Evolutionary conservation across 768 basidiomycete genomes (phyloP), one percentile per base, ranked within the genome.

Genomic region (Calocybe indica): DNA sequence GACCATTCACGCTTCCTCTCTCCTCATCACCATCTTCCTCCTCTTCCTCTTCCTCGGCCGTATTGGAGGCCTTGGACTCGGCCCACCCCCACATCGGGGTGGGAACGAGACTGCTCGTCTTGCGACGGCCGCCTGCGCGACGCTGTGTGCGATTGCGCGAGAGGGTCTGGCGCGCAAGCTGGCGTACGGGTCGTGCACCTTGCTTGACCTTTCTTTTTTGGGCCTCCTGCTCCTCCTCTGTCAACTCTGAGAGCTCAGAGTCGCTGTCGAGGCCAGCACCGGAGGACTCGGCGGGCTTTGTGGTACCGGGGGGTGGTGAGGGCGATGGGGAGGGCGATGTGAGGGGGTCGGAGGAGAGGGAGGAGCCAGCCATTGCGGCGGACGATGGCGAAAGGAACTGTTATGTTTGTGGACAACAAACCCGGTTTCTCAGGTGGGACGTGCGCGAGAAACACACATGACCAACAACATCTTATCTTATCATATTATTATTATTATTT

Each of bases 61-160:
- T 68, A 48, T 47, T 61, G 42, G 51, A 58, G 52, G 63, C 63
- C 63, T 63, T 74, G 42, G 65, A 71, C 61, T 79, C 81, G 55
- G 82, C 87, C 88, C 89, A 92, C 22, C 78, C 87, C 89, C 88
- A 91, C 86, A 90, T 91, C 46, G 79, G 79, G 33, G 82, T 82
- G 29, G 88, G 86, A 1, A 88, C 82, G 50, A 88, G 72, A 47
- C 82, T 83, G 56, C 82, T 60, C 28, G 51, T 58, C 51, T 60
- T 60, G 43, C 60, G 57, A 45, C 60, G 58, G 22, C 22, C 22
- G 22, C 22, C 22, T 22, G 47, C 58, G 59, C 45, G 56, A 52
- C 37, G 56, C 22, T 22, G 22, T 22, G 22, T 22, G 22, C 22
- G 22, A 22, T 22, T 22, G 22, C 22, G 22, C 22, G 4, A 22